A percentile compares a stretch with the other conserved stretches of the same genome.
Conservation (phyloP, 148 eudicot species). For the Rhododendron griersonianum region DNA sequence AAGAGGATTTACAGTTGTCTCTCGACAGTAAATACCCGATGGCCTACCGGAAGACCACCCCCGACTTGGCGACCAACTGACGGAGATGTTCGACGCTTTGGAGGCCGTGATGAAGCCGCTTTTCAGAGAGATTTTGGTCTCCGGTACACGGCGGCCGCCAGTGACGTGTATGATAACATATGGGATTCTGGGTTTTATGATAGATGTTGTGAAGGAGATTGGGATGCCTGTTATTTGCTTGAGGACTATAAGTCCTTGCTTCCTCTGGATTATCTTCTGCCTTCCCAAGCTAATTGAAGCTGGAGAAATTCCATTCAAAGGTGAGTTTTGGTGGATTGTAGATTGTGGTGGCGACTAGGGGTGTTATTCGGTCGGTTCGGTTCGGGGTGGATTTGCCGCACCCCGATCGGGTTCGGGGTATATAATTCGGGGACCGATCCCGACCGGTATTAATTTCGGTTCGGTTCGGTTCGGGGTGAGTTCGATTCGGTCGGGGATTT, state of each 20-base stretch:
- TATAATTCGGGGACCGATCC: too few relatives aligned
- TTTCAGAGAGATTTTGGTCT: constrained; percentile 2
- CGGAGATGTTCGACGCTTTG: background rate
- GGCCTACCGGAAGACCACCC: constrained; percentile 3
- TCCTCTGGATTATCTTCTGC: background rate
- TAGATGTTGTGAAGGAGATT: constrained; percentile 2
- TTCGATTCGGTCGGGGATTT: too few relatives aligned
- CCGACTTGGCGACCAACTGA: background rate
- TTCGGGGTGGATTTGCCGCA: too few relatives aligned
- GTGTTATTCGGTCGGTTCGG: too few relatives aligned
- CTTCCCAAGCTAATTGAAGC: constrained; percentile 4
- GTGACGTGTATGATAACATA: constrained; percentile 4
- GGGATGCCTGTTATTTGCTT: constrained; percentile 4
- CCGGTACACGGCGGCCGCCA: background rate
- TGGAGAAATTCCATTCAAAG: constrained; percentile 3
- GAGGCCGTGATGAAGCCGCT: background rate
- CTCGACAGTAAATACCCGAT: background rate
- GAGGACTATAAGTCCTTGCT: constrained; percentile 7
- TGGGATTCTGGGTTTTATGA: background rate
- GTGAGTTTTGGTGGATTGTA: background rate
- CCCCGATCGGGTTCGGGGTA: too few relatives aligned
- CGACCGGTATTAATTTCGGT: too few relatives aligned
- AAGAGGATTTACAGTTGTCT: too few relatives aligned
- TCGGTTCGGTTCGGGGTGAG: too few relatives aligned
- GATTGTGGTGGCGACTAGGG: too few relatives aligned